Percentiles rank a stretch among this genome's conserved stretches.
These are phyloP conservation scores for Termitomyces sp. DNA, from an alignment of 768 basidiomycete genomes.

Conservation along the genomic window DNA sequence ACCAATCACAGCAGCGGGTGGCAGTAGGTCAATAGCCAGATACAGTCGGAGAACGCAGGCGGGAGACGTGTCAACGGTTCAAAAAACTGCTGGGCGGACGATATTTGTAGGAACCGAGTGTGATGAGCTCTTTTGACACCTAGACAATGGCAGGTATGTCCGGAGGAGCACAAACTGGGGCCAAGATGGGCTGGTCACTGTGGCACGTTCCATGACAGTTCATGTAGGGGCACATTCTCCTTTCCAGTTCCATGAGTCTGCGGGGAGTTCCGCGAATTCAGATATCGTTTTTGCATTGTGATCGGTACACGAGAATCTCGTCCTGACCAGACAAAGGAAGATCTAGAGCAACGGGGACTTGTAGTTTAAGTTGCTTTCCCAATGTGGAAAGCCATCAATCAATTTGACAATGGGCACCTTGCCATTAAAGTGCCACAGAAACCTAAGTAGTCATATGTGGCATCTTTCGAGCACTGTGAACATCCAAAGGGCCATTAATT, in stretches of 20 bases:
- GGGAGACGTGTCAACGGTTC: background rate
- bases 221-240: constrained; percentile 10
- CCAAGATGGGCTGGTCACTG: constrained; percentile 11
- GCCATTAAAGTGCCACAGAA: background rate
- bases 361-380: constrained; percentile 4
- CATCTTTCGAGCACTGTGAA: background rate
- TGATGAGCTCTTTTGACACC: constrained; percentile 8
- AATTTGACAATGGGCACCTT: background rate
- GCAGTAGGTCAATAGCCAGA: background rate
- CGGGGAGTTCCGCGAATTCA: constrained; percentile 17
- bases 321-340: constrained; percentile 19
- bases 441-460: background rate
- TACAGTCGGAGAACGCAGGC: background rate
- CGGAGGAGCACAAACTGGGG: constrained; percentile 6
- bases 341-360: constrained; percentile 6
- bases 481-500: background rate
- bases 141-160: constrained; percentile 12
- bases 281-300: constrained; percentile 13
- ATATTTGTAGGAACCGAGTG: constrained; percentile 7
- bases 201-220: constrained; percentile 16
- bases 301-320: background rate
- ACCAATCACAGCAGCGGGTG: background rate
- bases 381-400: background rate
- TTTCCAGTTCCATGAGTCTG: constrained; percentile 11
- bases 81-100: constrained; percentile 1